Percentiles rank a stretch among this genome's conserved stretches.
Conservation (phyloP, 2,329 filamentous ascomycete genomes). For the Penicillium occitanis region DNA sequence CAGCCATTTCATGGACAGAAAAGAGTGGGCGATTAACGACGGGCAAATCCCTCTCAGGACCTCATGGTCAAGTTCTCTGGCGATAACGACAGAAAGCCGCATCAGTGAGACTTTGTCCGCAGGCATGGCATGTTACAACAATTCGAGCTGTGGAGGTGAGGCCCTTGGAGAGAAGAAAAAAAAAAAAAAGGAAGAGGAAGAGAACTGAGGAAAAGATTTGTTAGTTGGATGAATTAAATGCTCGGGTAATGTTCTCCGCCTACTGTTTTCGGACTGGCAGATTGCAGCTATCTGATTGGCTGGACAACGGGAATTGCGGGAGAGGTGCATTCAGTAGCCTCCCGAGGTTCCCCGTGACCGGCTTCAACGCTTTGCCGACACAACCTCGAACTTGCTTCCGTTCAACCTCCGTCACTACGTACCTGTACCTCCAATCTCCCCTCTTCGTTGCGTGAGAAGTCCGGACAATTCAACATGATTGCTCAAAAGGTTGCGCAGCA, state of each 20-base stretch:
- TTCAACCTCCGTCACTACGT: not conserved
- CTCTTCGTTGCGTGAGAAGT: not conserved
- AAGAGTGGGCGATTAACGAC: slow-evolving; percentile 53
- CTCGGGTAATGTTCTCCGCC: slow-evolving; percentile 37
- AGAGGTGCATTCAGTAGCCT: not conserved
- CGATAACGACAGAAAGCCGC: slow-evolving; percentile 49
- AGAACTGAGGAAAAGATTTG: not conserved
- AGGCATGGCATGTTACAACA: slow-evolving; percentile 21
- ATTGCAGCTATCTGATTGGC: slow-evolving; percentile 35
- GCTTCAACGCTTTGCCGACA: slow-evolving; percentile 30
- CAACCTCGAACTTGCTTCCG: not conserved
- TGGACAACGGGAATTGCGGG: slow-evolving; percentile 7
- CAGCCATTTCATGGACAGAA: slow-evolving; percentile 46
- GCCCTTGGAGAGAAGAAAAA: slow-evolving; percentile 31
- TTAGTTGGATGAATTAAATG: not conserved
- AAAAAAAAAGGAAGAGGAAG: not conserved
- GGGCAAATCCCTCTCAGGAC: slow-evolving; percentile 44
- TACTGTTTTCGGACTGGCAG: slow-evolving; percentile 27
- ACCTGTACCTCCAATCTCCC: not conserved
- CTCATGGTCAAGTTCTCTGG: slow-evolving; percentile 34
- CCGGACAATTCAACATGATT: slow-evolving; percentile 41
- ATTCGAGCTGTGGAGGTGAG: slow-evolving; percentile 25
- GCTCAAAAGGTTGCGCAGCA: slow-evolving; percentile 50
- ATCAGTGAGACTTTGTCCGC: slow-evolving; percentile 35
- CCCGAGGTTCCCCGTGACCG: slow-evolving; percentile 42